Conservation (phyloP, 140 eudicot species). For the Stevia rebaudiana region DNA sequence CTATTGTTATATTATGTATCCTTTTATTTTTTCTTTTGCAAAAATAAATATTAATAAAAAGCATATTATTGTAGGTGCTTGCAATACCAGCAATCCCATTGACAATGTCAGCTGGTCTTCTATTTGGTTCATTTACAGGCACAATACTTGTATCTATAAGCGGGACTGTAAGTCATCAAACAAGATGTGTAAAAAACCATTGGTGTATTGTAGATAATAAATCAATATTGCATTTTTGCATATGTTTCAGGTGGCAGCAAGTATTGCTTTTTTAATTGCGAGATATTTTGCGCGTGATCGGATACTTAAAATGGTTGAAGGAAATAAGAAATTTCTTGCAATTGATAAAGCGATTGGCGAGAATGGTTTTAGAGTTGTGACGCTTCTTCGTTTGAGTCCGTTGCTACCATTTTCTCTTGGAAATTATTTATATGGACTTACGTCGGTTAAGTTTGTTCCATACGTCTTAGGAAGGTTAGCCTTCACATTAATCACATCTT, state of each 20-base stretch:
- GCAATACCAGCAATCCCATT: slow-evolving; percentile 97
- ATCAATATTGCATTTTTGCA: slow-evolving; percentile 4
- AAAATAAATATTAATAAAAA: background rate
- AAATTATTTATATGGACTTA: slow-evolving; percentile 92
- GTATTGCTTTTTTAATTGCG: slow-evolving; percentile 89
- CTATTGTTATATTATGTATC: no score
- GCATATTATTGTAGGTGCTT: slow-evolving; percentile 49
- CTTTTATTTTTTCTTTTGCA: no score
- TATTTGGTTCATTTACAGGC: slow-evolving; percentile 80
- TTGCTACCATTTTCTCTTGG: slow-evolving; percentile 97
- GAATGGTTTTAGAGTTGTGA: slow-evolving; percentile 94
- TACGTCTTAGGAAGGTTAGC: slow-evolving; percentile 93
- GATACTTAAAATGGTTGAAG: slow-evolving; percentile 89
- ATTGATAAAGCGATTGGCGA: slow-evolving; percentile 99
- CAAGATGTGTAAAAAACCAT: background rate
- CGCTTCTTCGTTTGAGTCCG: slow-evolving; percentile 98
- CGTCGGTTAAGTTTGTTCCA: slow-evolving; percentile 89
- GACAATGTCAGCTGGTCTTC: slow-evolving; percentile 98
- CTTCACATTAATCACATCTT: background rate
- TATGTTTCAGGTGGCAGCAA: slow-evolving; percentile 79
- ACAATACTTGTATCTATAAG: slow-evolving; percentile 88
- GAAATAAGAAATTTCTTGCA: slow-evolving; percentile 95
- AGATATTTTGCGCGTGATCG: slow-evolving; percentile 99
- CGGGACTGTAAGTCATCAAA: slow-evolving; percentile 73
- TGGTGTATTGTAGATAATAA: background rate